A percentile compares a stretch with the other conserved stretches of the same genome.
Conservation (phyloP, 371 early-diverging fungal species). For the Mortierella sp. region DNA sequence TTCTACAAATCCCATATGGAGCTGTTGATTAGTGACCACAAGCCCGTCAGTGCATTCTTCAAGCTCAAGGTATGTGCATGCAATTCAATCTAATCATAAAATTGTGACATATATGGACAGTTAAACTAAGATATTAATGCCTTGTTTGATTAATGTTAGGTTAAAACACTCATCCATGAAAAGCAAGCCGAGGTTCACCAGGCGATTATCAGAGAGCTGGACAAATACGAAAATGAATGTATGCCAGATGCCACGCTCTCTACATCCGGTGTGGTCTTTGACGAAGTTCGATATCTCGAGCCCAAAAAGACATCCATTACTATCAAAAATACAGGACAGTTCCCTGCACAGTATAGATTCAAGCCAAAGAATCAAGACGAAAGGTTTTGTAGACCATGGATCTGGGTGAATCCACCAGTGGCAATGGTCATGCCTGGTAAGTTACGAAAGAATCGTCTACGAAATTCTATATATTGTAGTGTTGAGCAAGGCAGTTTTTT, state of each 20-base stretch:
- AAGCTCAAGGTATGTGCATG: constrained; percentile 59
- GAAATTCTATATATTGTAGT: not conserved
- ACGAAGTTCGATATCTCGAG: constrained; percentile 76
- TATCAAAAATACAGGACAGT: constrained; percentile 84
- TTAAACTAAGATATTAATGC: too few species aligned
- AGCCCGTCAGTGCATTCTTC: constrained; percentile 88
- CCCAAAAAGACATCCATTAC: constrained; percentile 67
- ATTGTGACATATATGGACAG: not conserved
- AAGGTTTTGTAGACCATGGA: constrained; percentile 73
- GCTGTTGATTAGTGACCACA: constrained; percentile 89
- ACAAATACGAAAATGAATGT: constrained; percentile 83
- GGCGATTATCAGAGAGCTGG: constrained; percentile 78
- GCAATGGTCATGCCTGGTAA: constrained; percentile 80
- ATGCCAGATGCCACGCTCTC: constrained; percentile 81
- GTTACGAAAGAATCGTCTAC: not conserved
- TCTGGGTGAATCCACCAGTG: constrained; percentile 70
- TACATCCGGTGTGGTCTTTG: constrained; percentile 77
- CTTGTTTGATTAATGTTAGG: constrained; percentile 14
- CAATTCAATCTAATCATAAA: too few species aligned
- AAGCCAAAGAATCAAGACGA: constrained; percentile 72
- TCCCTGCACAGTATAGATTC: constrained; percentile 78
- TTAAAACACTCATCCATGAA: constrained; percentile 65
- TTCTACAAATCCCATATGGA: constrained; percentile 74
- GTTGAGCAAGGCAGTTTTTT: constrained; percentile 22
- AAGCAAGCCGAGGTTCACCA: constrained; percentile 67